phyloP scores from a whole-genome alignment of 371 early-diverging fungal genomes.

The Entomophthora muscae region DNA sequence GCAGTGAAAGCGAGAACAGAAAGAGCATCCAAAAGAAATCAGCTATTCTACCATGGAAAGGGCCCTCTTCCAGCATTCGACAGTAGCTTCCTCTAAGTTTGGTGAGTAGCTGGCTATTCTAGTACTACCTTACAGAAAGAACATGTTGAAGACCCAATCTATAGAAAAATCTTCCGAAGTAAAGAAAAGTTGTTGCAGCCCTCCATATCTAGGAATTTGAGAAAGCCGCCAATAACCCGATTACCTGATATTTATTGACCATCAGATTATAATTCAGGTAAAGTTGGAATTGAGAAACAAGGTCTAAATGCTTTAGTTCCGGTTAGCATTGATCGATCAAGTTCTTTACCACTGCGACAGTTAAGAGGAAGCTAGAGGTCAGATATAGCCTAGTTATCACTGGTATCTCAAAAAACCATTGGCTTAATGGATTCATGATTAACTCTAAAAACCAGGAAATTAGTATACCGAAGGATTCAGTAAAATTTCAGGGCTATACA shows the following conservation, averaged over 20 bases:
- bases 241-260: constrained; percentile 44
- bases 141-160: constrained; percentile 87
- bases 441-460: too few relatives aligned
- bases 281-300: constrained; percentile 53
- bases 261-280: constrained; percentile 59
- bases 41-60: constrained; percentile 69
- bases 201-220: constrained; percentile 68
- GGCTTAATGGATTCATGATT: constrained; percentile 41
- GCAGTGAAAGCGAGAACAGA: constrained; percentile 36
- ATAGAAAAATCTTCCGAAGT: constrained; percentile 71
- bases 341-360: constrained; percentile 51
- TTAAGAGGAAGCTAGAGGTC: constrained; percentile 52
- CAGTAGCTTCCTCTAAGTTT: constrained; percentile 71
- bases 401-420: constrained; percentile 86
- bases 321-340: constrained; percentile 4
- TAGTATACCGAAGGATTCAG: too few relatives aligned
- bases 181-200: constrained; percentile 73
- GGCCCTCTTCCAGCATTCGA: constrained; percentile 87
- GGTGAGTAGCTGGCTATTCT: constrained; percentile 2
- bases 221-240: background rate
- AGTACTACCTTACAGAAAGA: constrained; percentile 47
- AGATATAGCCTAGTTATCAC: constrained; percentile 67
- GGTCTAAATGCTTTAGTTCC: constrained; percentile 36
- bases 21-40: constrained; percentile 82
- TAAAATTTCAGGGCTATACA: too few relatives aligned